Evolutionary conservation across 73 alveolate genomes (phyloP).

Genomic region (Tetrahymena borealis): DNA sequence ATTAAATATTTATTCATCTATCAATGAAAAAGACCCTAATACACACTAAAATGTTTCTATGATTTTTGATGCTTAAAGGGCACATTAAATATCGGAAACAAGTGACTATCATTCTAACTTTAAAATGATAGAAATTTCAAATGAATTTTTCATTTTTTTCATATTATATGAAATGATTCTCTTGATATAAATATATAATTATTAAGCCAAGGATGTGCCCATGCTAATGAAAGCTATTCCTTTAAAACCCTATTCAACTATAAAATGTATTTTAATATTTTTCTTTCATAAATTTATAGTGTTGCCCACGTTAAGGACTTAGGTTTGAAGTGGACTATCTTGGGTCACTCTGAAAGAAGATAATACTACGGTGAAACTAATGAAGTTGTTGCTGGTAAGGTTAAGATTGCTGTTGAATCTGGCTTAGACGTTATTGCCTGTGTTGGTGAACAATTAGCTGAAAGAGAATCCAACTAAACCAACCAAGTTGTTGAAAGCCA

Average conservation of each 20-base stretch:
- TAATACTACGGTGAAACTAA: constrained; percentile 84
- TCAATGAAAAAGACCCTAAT: too few relatives aligned
- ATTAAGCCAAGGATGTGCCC: background rate
- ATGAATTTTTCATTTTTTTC: too few relatives aligned
- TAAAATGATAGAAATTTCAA: too few relatives aligned
- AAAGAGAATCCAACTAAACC: constrained; percentile 86
- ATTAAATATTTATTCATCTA: background rate
- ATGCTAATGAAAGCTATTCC: background rate
- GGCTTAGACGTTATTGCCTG: constrained; percentile 75
- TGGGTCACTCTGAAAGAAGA: constrained; percentile 99
- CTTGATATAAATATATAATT: too few relatives aligned
- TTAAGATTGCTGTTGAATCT: constrained; percentile 74
- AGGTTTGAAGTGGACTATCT: constrained; percentile 86
- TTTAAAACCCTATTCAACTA: background rate
- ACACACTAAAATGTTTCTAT: too few relatives aligned
- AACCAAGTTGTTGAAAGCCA: constrained; percentile 74
- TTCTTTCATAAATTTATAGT: constrained; percentile 12
- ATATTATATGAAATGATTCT: too few relatives aligned
- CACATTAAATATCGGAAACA: too few relatives aligned
- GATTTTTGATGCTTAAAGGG: too few relatives aligned
- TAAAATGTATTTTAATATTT: background rate
- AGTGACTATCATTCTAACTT: too few relatives aligned
- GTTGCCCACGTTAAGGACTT: constrained; percentile 91
- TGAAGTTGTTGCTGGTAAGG: constrained; percentile 92
- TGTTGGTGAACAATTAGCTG: constrained; percentile 93